Percentiles rank a stretch among this genome's conserved stretches.
Conservation (phyloP, 805 yeast species). For the Yarrowia hollandica region DNA sequence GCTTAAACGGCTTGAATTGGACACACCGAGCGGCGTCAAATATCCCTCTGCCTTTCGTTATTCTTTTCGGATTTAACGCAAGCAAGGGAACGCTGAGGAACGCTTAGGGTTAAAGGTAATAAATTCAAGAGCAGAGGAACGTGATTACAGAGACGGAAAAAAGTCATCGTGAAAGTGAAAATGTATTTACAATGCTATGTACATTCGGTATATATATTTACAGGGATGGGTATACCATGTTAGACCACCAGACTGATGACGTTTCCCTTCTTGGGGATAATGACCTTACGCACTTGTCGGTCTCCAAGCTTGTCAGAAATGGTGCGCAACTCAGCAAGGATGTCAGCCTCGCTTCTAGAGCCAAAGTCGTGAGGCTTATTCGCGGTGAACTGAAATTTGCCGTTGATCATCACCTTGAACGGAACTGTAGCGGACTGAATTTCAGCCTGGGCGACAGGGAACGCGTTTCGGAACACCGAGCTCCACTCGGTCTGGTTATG, state of each 20-base stretch:
- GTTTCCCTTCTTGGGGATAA: constrained; percentile 14
- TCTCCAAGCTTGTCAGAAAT: constrained; percentile 18
- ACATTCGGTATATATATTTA: too few relatives aligned
- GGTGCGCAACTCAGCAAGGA: constrained; percentile 1
- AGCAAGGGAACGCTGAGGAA: constrained; percentile 7
- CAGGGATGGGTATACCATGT: not conserved
- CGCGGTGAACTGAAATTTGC: constrained; percentile 56
- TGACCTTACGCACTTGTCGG: constrained; percentile 5
- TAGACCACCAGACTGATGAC: constrained; percentile 18
- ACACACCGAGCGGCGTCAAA: constrained; percentile 19
- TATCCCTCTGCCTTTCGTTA: not conserved
- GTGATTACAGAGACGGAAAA: too few relatives aligned
- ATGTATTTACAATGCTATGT: too few relatives aligned
- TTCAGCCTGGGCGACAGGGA: constrained; percentile 57
- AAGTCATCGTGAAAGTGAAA: too few relatives aligned
- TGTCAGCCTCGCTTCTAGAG: constrained; percentile 9
- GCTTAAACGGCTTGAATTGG: constrained; percentile 17
- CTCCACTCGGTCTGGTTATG: constrained; percentile 42
- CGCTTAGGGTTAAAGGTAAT: not conserved
- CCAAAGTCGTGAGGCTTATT: constrained; percentile 22
- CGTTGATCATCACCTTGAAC: constrained; percentile 70
- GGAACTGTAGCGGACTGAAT: constrained; percentile 44
- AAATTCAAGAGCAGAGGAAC: not conserved
- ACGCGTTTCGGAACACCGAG: constrained; percentile 57
- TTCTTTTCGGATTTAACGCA: constrained; percentile 10